These are phyloP conservation scores for Sclerotinia nivalis DNA, from an alignment of 2,329 filamentous ascomycete genomes.

Conservation along the genomic window DNA sequence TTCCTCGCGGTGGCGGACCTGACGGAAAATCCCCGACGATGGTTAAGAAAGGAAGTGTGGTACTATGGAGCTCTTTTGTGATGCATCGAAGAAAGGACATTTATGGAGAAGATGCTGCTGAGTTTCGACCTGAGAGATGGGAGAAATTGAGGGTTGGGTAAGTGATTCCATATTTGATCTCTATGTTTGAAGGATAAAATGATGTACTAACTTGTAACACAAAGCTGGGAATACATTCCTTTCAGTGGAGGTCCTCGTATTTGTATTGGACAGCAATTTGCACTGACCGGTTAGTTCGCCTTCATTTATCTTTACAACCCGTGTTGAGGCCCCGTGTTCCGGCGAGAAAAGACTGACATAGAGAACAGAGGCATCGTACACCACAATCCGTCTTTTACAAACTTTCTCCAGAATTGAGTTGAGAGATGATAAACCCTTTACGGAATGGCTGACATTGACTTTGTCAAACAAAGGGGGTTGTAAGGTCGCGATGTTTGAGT, in stretches of 20 bases:
- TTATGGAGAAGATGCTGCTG: constrained; percentile 60
- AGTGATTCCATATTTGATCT: not conserved
- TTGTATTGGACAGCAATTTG: constrained; percentile 61
- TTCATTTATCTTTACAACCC: constrained; percentile 36
- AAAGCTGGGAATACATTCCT: constrained; percentile 70
- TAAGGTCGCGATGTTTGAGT: constrained; percentile 26
- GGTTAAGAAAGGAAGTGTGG: constrained; percentile 35
- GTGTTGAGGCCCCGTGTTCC: constrained; percentile 31
- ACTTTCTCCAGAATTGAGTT: constrained; percentile 38
- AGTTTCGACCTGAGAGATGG: constrained; percentile 36
- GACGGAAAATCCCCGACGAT: constrained; percentile 40
- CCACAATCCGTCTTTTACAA: constrained; percentile 39
- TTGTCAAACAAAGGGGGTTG: constrained; percentile 31
- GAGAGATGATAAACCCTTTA: constrained; percentile 30
- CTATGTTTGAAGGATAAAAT: not conserved
- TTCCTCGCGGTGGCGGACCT: constrained; percentile 43
- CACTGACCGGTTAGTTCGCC: constrained; percentile 22
- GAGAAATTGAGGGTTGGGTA: constrained; percentile 38
- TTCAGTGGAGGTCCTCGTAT: constrained; percentile 70
- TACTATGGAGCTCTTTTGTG: constrained; percentile 33
- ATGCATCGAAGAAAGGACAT: constrained; percentile 51
- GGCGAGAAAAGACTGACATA: constrained; percentile 39
- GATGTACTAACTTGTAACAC: constrained; percentile 48
- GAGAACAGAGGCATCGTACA: constrained; percentile 46
- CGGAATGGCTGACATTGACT: constrained; percentile 34